Evolutionary conservation across 768 basidiomycete genomes (phyloP), one percentile per base, ranked within the genome.

Genomic region (Auriscalpium orientale): DNA sequence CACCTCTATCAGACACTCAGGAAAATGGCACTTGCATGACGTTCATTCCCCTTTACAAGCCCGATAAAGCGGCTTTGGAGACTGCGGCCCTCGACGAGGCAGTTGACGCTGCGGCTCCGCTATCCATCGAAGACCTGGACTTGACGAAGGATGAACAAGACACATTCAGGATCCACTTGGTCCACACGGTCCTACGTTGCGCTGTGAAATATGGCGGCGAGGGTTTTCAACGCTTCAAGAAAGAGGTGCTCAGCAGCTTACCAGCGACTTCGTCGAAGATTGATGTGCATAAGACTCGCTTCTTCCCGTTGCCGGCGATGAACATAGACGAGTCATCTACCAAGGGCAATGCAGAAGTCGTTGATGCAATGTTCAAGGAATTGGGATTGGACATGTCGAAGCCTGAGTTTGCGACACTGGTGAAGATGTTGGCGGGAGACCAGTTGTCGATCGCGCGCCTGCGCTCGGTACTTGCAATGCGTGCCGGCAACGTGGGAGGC

Each of bases 11-110:
- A 65, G 69, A 70, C 58, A 46, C 71, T 1, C 68, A 69, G 38
- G 68, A 73, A 49, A 75, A 72, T 57, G 72, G 73, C 0, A 75
- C 73, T 0, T 72, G 71, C 56, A 68, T 67, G 2, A 75, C 74
- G 0, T 53, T 70, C 0, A 65, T 63, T 8, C 63, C 66, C 0
- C 60, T 75, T 0, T 69, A 53, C 15, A 58, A 65, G 1, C 72
- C 70, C 1, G 37, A 11, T 0, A 0, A 56, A 1, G 62, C 68
- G 6, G 65, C 72, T 49, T 59, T 75, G 60, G 37, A 58, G 8
- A 57, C 67, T 0, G 22, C 51, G 0, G 60, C 68, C 3, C 58
- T 71, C 9, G 43, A 65, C 7, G n/a, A 46, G 0, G 18, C 60
- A 0, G 66, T 71, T 49, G 28, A 59, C 8, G n/a, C 18, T 0